Evolutionary conservation across 805 yeast species (phyloP).

Genomic region (Cyberlindnera americana): DNA sequence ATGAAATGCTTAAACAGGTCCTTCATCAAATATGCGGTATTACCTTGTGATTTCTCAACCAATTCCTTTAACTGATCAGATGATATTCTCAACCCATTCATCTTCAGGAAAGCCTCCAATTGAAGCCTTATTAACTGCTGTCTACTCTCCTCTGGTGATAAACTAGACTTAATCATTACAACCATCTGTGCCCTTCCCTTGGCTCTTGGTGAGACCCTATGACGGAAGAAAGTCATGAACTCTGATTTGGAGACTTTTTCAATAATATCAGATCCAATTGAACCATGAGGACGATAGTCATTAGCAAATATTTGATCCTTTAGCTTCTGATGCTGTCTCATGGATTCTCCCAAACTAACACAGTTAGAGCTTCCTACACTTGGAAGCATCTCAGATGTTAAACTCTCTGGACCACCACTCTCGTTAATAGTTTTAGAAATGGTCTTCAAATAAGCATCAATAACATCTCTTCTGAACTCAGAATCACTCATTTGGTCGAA

Average conservation of each 20-base stretch:
- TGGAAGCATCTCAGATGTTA: slow-evolving; percentile 32
- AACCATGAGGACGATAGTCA: slow-evolving; percentile 16
- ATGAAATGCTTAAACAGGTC: slow-evolving; percentile 41
- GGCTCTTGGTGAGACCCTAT: slow-evolving; percentile 36
- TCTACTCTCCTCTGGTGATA: slow-evolving; percentile 35
- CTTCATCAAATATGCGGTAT: slow-evolving; percentile 35
- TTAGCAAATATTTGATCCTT: slow-evolving; percentile 19
- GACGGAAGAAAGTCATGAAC: slow-evolving; percentile 35
- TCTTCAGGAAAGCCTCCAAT: slow-evolving; percentile 40
- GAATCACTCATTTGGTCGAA: slow-evolving; percentile 30
- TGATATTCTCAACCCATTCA: slow-evolving; percentile 46
- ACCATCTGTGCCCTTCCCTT: slow-evolving; percentile 35
- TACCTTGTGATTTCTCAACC: slow-evolving; percentile 36
- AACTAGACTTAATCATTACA: slow-evolving; percentile 37
- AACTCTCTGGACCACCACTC: slow-evolving; percentile 33
- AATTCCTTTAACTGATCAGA: slow-evolving; percentile 37
- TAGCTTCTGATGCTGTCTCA: slow-evolving; percentile 42
- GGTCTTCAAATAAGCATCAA: slow-evolving; percentile 36
- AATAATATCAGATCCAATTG: too few species aligned
- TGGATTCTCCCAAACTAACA: slow-evolving; percentile 20
- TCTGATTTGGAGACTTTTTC: slow-evolving; percentile 22
- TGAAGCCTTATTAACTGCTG: slow-evolving; percentile 36
- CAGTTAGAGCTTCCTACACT: slow-evolving; percentile 34
- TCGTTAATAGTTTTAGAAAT: slow-evolving; percentile 14
- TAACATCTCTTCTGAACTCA: slow-evolving; percentile 34